Evolutionary conservation across 768 basidiomycete species (phyloP).

Genomic region (Zangia roseola): DNA sequence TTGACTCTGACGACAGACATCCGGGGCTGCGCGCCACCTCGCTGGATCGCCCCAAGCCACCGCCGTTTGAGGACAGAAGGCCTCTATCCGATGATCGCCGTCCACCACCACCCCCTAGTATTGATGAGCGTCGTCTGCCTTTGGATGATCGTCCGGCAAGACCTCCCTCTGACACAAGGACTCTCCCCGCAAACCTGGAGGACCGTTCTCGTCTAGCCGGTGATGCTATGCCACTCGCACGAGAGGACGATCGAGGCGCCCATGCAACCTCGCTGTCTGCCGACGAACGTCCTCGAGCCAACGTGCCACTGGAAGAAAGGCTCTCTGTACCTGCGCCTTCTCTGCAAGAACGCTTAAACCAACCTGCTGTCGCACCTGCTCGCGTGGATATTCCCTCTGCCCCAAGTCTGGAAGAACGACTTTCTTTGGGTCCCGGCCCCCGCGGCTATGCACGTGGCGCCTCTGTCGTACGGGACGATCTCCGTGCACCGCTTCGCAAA

Average conservation of each 20-base stretch:
- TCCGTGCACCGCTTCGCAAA: slow-evolving; percentile 30
- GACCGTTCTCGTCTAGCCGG: slow-evolving; percentile 20
- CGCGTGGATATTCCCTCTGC: slow-evolving; percentile 27
- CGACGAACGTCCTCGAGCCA: slow-evolving; percentile 29
- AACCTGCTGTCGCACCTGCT: slow-evolving; percentile 23
- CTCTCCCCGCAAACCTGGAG: slow-evolving; percentile 13
- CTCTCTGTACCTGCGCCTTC: slow-evolving; percentile 33
- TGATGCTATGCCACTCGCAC: slow-evolving; percentile 19
- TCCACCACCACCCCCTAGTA: slow-evolving; percentile 8
- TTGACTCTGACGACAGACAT: slow-evolving; percentile 32
- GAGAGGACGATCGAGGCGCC: slow-evolving; percentile 30
- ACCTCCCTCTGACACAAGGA: slow-evolving; percentile 21
- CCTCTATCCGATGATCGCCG: slow-evolving; percentile 31
- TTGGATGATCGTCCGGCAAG: slow-evolving; percentile 35
- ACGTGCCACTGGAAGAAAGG: slow-evolving; percentile 39
- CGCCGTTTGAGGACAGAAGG: slow-evolving; percentile 32
- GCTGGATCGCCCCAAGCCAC: slow-evolving; percentile 21
- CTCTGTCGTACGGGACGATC: slow-evolving; percentile 36
- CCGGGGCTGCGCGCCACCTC: slow-evolving; percentile 17
- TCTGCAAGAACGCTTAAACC: slow-evolving; percentile 39
- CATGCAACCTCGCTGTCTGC: slow-evolving; percentile 15
- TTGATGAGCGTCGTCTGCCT: slow-evolving; percentile 25
- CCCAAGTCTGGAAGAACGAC: slow-evolving; percentile 42
- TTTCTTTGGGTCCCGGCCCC: slow-evolving; percentile 34
- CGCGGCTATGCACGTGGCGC: slow-evolving; percentile 21